phyloP scores from a whole-genome alignment of 2,329 filamentous ascomycete genomes.

The Colletotrichum siamense region DNA sequence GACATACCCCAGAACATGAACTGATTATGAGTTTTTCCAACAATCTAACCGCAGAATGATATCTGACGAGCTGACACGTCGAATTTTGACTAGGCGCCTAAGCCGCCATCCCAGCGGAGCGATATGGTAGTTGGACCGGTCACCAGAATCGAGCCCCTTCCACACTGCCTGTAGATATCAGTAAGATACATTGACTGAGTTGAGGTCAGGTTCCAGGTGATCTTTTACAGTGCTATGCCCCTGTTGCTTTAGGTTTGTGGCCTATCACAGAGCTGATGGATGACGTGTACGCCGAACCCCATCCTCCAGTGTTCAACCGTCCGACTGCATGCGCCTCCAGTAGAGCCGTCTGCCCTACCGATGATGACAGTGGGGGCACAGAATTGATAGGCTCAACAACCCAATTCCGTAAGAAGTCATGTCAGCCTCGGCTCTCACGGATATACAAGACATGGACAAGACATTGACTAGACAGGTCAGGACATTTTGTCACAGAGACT shows the following conservation, averaged over 20 bases:
- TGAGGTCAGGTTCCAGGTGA: background rate
- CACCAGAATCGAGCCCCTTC: background rate
- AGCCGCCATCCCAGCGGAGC: background rate
- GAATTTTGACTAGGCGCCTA: background rate
- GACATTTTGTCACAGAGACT: background rate
- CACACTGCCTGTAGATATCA: background rate
- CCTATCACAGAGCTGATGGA: background rate
- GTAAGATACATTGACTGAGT: background rate
- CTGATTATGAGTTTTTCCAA: background rate
- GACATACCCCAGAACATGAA: background rate
- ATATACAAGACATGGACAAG: background rate
- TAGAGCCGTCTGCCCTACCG: background rate
- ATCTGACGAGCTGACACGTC: background rate
- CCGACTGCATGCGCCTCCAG: background rate
- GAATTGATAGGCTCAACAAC: background rate
- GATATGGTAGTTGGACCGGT: background rate
- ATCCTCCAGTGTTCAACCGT: background rate
- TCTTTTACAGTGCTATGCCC: background rate
- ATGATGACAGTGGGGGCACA: background rate
- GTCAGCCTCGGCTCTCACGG: background rate
- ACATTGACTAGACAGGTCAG: background rate
- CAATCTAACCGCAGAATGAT: background rate
- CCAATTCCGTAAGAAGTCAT: background rate
- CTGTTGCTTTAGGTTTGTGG: background rate
- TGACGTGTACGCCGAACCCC: background rate